A percentile compares a stretch with the other conserved stretches of the same genome.
Conservation (phyloP, 805 yeast species). For the Barnettozyma wickerhamii region DNA sequence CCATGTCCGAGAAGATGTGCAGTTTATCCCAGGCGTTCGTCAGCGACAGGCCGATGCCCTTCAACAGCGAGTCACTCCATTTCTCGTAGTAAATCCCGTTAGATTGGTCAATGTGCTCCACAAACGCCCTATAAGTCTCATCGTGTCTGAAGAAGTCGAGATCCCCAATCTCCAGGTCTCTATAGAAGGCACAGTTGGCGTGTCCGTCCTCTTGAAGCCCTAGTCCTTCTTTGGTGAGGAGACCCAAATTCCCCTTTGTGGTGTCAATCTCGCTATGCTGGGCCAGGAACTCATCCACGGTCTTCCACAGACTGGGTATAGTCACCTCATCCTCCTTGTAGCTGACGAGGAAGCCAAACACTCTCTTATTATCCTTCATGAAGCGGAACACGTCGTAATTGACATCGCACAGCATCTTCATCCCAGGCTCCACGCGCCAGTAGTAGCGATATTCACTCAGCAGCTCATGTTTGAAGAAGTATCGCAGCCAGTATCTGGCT, state of each 20-base stretch:
- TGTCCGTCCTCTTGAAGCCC: constrained; percentile 57
- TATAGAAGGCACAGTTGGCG: constrained; percentile 87
- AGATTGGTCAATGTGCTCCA: constrained; percentile 61
- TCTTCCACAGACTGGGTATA: constrained; percentile 44
- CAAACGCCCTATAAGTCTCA: constrained; percentile 57
- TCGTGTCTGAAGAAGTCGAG: constrained; percentile 70
- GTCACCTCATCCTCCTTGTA: constrained; percentile 59
- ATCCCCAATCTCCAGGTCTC: constrained; percentile 79
- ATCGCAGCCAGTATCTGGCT: constrained; percentile 71
- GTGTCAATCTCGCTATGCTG: constrained; percentile 27
- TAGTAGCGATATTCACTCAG: constrained; percentile 72
- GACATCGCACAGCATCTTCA: constrained; percentile 68
- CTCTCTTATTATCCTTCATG: constrained; percentile 53
- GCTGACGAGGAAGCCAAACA: constrained; percentile 70
- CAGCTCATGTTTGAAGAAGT: constrained; percentile 68
- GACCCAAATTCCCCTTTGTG: constrained; percentile 31
- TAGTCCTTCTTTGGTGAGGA: constrained; percentile 63
- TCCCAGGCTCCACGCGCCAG: constrained; percentile 91
- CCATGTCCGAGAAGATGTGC: constrained; percentile 81
- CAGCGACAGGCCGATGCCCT: constrained; percentile 78
- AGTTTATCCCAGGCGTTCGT: constrained; percentile 64
- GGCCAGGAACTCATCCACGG: constrained; percentile 9
- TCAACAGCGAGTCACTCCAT: constrained; percentile 92
- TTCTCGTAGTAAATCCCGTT: constrained; percentile 89
- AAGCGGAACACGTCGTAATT: constrained; percentile 54